Conservation (phyloP, 352 stramenopile genomes). For the Phytophthora meadii region DNA sequence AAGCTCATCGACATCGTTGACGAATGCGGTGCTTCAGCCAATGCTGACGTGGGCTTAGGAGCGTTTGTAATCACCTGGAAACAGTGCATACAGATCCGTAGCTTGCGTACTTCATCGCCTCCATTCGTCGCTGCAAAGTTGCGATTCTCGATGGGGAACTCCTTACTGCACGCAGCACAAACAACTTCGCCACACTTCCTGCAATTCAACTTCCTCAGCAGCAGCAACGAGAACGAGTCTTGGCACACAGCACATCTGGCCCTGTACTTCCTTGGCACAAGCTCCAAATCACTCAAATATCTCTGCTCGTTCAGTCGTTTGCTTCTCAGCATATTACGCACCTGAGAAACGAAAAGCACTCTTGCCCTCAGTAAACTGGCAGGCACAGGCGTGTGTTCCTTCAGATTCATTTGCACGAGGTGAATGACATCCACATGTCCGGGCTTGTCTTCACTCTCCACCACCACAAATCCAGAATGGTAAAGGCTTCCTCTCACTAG, state of each 20-base stretch:
- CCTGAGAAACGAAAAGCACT: conserved; percentile 56
- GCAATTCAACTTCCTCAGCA: conserved; percentile 87
- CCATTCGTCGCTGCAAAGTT: conserved; percentile 52
- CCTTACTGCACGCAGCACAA: conserved; percentile 86
- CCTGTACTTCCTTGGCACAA: conserved; percentile 85
- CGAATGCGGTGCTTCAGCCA: conserved; percentile 58
- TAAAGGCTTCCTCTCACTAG: conserved; percentile 83
- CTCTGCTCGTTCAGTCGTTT: conserved; percentile 84
- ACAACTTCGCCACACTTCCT: conserved; percentile 90
- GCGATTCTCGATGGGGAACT: conserved; percentile 71
- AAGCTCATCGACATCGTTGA: conserved; percentile 69
- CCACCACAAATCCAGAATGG: conserved; percentile 85
- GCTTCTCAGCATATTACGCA: conserved; percentile 70
- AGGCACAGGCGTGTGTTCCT: conserved; percentile 66
- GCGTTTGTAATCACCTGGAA: conserved; percentile 83
- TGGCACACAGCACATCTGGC: conserved; percentile 77
- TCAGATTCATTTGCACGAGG: conserved; percentile 85
- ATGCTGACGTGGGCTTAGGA: conserved; percentile 51
- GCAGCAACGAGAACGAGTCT: conserved; percentile 84
- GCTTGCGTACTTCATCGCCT: conserved; percentile 63
- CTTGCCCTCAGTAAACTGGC: conserved; percentile 47
- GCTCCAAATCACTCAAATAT: conserved; percentile 82
- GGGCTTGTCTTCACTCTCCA: conserved; percentile 77
- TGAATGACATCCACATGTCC: conserved; percentile 86
- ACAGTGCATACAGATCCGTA: conserved; percentile 89